Evolutionary conservation across 768 basidiomycete genomes (phyloP).

Genomic region (Infundibulicybe gibba): DNA sequence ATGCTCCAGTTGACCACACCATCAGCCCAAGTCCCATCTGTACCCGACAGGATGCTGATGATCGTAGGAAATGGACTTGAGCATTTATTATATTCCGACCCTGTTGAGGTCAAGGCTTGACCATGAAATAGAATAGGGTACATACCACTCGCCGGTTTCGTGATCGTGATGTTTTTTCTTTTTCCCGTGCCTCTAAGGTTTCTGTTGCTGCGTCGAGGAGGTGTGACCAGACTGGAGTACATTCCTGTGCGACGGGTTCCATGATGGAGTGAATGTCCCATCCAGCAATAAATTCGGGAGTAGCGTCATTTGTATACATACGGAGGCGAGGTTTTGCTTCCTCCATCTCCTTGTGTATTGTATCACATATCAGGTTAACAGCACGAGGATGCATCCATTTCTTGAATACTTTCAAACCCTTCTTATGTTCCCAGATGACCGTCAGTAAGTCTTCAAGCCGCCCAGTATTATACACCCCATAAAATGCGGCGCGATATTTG

Average conservation of each 20-base stretch:
- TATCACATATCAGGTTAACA: constrained; percentile 11
- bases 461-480: not conserved
- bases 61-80: too few species aligned
- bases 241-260: constrained; percentile 7
- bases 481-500: not conserved
- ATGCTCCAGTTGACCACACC: too few species aligned
- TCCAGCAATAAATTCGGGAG: constrained; percentile 12
- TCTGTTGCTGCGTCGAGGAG: constrained; percentile 16
- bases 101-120: too few species aligned
- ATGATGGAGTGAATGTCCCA: constrained; percentile 18
- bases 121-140: too few species aligned
- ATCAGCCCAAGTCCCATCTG: too few species aligned
- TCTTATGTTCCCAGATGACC: not conserved
- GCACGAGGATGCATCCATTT: constrained; percentile 11
- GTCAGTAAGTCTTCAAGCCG: not conserved
- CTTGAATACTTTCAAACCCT: not conserved
- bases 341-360: constrained; percentile 16
- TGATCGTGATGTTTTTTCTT: constrained; percentile 1
- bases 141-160: constrained; percentile 5
- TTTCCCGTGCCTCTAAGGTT: constrained; percentile 3
- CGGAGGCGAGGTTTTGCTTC: constrained; percentile 13
- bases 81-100: too few species aligned
- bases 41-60: too few species aligned
- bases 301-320: constrained; percentile 13
- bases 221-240: constrained; percentile 12